Evolutionary conservation across 2,329 filamentous ascomycete genomes (phyloP), one percentile per base, ranked within the genome.

Genomic region (Botrytis aclada): DNA sequence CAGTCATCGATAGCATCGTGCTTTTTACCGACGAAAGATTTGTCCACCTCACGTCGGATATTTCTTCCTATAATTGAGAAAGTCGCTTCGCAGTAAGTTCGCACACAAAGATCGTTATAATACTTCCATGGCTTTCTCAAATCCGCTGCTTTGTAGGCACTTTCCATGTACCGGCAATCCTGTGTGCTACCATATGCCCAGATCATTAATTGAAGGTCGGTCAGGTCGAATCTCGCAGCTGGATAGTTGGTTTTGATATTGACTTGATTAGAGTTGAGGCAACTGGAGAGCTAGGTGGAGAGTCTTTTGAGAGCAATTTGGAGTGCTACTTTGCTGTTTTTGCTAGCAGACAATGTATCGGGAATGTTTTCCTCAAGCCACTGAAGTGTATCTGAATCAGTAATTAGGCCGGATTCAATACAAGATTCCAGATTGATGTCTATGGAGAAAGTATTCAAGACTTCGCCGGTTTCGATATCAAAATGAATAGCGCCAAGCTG

Each of bases 1-100:
- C 66, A 69, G 20, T 69, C 54, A 60, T 69, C 66, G 43, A 69
- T 45, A 18, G 66, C 66, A 61, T 69, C n/a, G 39, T 69, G 66
- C 37, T 61, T 69, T 56, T 67, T 67, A 34, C 64, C 34, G 10
- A 16, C 47, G 47, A 67, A 67, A 2, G 64, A 32, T n/a, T 41
- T 56, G 34, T 56, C 47, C 34, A 41, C 47, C 25, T 56, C 64
- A 29, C 64, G 64, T 41, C 64, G 47, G 47, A 67, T 67, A 3
- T 67, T 67, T 25, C 64, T 67, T 18, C 47, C 64, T 6, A 47
- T 67, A 67, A 56, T 67, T 41, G 64, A 67, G 47, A 67, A 67
- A 25, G 47, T n/a, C 18, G 9, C 39, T 56, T 67, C 64, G 47
- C 64, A 67, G 34, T 41, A 67, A 12, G 64, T 41, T 32, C 64